These are phyloP conservation scores for Aphanomyces astaci DNA, from an alignment of 352 stramenopile species.

Conservation along the genomic window DNA sequence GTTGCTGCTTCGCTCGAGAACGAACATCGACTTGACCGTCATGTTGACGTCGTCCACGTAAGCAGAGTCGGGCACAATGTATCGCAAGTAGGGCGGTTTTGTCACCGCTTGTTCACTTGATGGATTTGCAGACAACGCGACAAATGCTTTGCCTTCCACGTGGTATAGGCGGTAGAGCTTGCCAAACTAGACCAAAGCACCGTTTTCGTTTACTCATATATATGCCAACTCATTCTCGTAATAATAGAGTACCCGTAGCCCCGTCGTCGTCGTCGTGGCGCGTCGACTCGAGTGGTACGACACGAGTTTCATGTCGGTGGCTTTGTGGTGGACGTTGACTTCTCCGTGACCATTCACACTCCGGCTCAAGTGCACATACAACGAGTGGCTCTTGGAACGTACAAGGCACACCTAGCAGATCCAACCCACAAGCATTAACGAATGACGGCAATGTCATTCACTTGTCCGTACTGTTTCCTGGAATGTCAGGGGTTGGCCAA, in stretches of 20 bases:
- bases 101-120: background rate
- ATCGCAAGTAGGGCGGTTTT: conserved; percentile 2
- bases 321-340: conserved; percentile 13
- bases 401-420: conserved; percentile 14
- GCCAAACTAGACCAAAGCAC: background rate
- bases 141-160: conserved; percentile 8
- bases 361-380: conserved; percentile 9
- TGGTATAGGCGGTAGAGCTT: conserved; percentile 15
- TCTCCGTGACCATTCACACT: background rate
- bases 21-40: conserved; percentile 11
- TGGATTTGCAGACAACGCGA: background rate
- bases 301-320: background rate
- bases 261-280: no score
- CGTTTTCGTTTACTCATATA: no score
- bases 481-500: conserved; percentile 1
- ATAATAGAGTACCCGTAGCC: no score
- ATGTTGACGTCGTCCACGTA: background rate
- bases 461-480: background rate
- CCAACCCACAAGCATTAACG: no score
- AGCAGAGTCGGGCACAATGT: background rate
- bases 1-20: background rate
- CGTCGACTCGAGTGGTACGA: no score
- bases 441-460: no score
- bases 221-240: background rate
- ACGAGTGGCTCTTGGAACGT: background rate